These are phyloP conservation scores for Neoboletus brunneissimus DNA, from an alignment of 768 basidiomycete genomes.

Conservation along the genomic window DNA sequence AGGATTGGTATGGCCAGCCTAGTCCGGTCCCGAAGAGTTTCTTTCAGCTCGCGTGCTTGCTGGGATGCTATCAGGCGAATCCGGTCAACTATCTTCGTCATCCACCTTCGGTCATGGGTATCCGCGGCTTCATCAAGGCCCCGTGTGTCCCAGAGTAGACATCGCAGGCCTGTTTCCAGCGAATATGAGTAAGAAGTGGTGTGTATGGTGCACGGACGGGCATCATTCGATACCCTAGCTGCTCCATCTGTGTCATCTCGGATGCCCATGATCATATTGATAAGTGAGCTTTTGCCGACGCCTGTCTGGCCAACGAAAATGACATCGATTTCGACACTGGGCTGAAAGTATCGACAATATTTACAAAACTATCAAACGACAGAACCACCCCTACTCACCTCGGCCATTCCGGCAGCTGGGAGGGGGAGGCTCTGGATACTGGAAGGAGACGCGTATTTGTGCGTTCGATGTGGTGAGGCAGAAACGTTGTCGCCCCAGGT, in stretches of 20 bases:
- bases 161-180: constrained; percentile 6
- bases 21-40: constrained; percentile 6
- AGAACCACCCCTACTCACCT: constrained; percentile 14
- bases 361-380: background rate
- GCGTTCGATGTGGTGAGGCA: constrained; percentile 2
- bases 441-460: background rate
- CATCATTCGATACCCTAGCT: constrained; percentile 20
- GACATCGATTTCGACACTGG: constrained; percentile 11
- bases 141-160: constrained; percentile 26
- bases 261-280: constrained; percentile 23
- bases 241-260: background rate
- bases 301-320: constrained; percentile 27
- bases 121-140: constrained; percentile 24
- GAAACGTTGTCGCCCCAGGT: background rate
- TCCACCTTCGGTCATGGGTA: background rate
- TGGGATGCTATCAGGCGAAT: constrained; percentile 10
- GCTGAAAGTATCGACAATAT: constrained; percentile 6
- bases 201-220: constrained; percentile 18
- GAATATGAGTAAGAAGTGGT: constrained; percentile 4
- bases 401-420: constrained; percentile 11
- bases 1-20: constrained; percentile 13
- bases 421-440: background rate
- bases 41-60: constrained; percentile 21
- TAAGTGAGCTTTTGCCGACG: constrained; percentile 24
- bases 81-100: constrained; percentile 7